Evolutionary conservation across 148 eudicot species (phyloP), one percentile per base, ranked within the genome.

Genomic region (Pouteria glomerata): DNA sequence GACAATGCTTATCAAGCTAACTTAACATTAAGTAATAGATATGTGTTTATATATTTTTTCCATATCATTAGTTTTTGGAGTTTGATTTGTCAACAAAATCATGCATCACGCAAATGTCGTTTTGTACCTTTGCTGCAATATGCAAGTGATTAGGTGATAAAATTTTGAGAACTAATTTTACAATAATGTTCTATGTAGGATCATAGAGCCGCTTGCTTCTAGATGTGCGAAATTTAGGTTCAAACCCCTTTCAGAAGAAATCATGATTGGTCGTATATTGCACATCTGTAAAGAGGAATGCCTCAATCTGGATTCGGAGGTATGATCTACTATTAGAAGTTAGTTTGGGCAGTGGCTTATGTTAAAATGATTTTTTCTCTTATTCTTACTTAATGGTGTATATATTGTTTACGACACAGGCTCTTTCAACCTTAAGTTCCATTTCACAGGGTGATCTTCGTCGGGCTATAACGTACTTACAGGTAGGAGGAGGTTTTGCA

Each of bases 401-500:
- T 44, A 50, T 73, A 41, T 57, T 69, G 23, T 57, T 21, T 67
- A 12, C 44, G 30, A 70, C 23, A 23, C 61, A 94, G 98, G 98
- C 97, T 74, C 89, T 94, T 76, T 81, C 90, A 42, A 85, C 93
- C 72, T 82, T 94, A 75, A 88, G 98, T 80, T 83, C 87, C 57
- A 91, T 94, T 73, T 91, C 98, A 71, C 98, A 91, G 80, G 98
- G 98, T 44, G 98, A 94, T 85, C 90, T 94, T 73, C 91, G 98
- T 45, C 90, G 97, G 63, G 97, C 98, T 62, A 91, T 94, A 48
- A 94, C 97, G 3, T 91, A 90, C 82, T 83, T 94, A 74, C 96
- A 94, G 89, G 97, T 93, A 77, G 71, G 74, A 76, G 42, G 68
- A 71, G 19, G 45, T 21, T 56, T 68, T 6, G 2, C 2, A 0